A percentile compares a stretch with the other conserved stretches of the same genome.
These are phyloP conservation scores for Exserohilum rostratum DNA, from an alignment of 2,329 filamentous ascomycete species.

Conservation along the genomic window DNA sequence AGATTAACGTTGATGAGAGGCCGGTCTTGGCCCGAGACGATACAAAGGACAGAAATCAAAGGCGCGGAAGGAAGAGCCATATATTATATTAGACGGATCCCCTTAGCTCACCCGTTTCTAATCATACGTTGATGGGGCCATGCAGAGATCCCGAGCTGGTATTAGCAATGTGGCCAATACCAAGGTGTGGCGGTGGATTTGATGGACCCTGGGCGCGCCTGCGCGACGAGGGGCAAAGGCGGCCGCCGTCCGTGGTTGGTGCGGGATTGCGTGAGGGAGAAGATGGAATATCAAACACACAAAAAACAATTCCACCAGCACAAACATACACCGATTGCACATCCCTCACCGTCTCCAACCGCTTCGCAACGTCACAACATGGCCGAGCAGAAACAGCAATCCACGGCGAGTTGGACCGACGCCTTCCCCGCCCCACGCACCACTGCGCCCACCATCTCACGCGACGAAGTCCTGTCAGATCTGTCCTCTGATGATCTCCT, in stretches of 20 bases:
- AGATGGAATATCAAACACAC: not conserved
- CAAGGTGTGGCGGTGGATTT: conserved; percentile 26
- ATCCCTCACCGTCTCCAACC: not conserved
- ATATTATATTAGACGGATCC: conserved; percentile 25
- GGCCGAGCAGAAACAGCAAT: conserved; percentile 24
- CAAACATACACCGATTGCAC: not conserved
- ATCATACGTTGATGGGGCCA: conserved; percentile 45
- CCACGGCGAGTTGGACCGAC: conserved; percentile 46
- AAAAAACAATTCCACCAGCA: not conserved
- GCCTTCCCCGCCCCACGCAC: conserved; percentile 50
- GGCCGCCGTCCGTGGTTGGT: conserved; percentile 12
- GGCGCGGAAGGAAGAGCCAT: conserved; percentile 21
- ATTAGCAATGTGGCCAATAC: conserved; percentile 42
- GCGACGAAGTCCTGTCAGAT: conserved; percentile 43
- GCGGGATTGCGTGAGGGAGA: conserved; percentile 7
- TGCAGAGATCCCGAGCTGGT: conserved; percentile 15
- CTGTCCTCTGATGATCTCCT: conserved; percentile 49
- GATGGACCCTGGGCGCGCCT: conserved; percentile 20
- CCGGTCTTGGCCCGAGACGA: conserved; percentile 18
- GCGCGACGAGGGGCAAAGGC: conserved; percentile 12
- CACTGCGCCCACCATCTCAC: conserved; percentile 49
- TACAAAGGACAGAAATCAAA: conserved; percentile 14
- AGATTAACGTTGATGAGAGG: conserved; percentile 33
- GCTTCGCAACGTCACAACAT: conserved; percentile 10
- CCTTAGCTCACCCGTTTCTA: conserved; percentile 26